These are phyloP conservation scores for Stagonosporopsis tanaceti DNA, from an alignment of 2,329 filamentous ascomycete genomes.

Conservation along the genomic window DNA sequence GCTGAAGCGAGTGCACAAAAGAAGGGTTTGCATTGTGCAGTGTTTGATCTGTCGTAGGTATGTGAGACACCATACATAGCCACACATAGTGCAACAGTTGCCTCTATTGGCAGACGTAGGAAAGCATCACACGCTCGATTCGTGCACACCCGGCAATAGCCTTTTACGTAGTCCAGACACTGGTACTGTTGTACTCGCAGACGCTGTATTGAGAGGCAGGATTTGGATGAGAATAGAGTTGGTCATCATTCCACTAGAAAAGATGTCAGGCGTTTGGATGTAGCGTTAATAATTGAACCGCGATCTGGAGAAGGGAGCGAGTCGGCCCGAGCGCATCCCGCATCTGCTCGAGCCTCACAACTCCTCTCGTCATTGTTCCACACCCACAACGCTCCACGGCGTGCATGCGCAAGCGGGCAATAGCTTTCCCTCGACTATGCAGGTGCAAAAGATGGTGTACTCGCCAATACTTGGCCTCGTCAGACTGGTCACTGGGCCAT, in stretches of 20 bases:
- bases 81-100: neutral
- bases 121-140: neutral
- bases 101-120: neutral
- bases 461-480: constrained; percentile 10
- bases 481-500: neutral
- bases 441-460: neutral
- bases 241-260: neutral
- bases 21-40: neutral
- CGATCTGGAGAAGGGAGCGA: neutral
- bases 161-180: too few relatives aligned
- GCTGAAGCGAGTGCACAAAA: neutral
- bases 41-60: neutral
- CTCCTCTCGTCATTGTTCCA: neutral
- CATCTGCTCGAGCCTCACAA: neutral
- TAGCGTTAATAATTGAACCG: neutral
- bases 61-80: neutral
- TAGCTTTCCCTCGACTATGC: neutral
- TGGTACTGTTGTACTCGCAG: too few relatives aligned
- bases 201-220: too few relatives aligned
- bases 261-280: neutral
- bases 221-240: too few relatives aligned
- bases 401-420: neutral
- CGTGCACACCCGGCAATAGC: neutral
- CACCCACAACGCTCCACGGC: neutral
- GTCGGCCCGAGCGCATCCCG: constrained; percentile 2